Base-by-base conservation (phyloP, 176 grass and related monocot species). In the Aegilops longissima region DNA sequence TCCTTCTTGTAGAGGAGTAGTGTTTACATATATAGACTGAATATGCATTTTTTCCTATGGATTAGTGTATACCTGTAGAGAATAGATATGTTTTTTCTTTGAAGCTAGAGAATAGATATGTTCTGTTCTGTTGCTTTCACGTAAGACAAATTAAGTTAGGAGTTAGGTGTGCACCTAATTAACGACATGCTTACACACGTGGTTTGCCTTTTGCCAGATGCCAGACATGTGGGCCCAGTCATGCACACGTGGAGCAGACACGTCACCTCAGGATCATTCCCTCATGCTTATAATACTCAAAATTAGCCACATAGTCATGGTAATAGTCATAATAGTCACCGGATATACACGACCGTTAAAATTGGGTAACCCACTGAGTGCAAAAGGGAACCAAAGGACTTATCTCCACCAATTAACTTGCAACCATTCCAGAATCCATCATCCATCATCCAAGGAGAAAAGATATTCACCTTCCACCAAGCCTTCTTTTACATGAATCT, bases 321-420 rank as follows among this genome's bases (percentile, higher is more conserved):
- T 66, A 66, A 66, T 5, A 66, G 25, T 78, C 61, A 9, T 14
- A 29, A 70, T 56, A 20, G 49, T 7, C 36, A 13, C 35, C 14
- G 47, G 70, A 88, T 81, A 77, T 85, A 81, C 82, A 88, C 52
- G 18, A 65, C 82, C 82, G 70, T 85, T 88, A 82, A 88, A 82
- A 44, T 82, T 85, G 77, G 82, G 8, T 71, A 64, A 7, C 61
- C 77, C 61, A 88, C 82, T 85, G 2, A 78, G 27, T 9, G 36
- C 24, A 85, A 78, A 82, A 78, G 52, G 58, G 86, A 77, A 77
- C 13, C 12, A 3, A 44, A 13, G 81, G 77, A 82, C 5, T 77
- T 81, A 84, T 79, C 69, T 59, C 69, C 23, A 80, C 61, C 81
- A 88, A 76, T 77, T 29, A 31, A 23, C 66, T 9, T 79, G 3